These are phyloP conservation scores for Coccinonectria pachysandricola DNA, from an alignment of 2,329 filamentous ascomycete species.

Conservation along the genomic window DNA sequence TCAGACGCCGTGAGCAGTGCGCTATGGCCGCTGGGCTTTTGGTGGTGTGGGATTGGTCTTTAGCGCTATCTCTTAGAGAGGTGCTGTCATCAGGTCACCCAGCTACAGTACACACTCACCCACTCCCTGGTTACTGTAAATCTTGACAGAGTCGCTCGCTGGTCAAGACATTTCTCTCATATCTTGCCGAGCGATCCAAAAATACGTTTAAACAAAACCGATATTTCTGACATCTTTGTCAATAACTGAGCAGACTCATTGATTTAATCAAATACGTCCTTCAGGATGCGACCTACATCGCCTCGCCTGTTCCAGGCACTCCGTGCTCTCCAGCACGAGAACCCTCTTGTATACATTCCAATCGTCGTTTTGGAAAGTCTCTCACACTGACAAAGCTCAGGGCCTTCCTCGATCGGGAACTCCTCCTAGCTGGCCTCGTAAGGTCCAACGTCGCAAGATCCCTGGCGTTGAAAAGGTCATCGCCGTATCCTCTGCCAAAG, in stretches of 20 bases:
- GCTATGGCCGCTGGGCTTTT: no score
- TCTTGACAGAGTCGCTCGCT: no score
- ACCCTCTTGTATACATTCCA: slow-evolving; percentile 57
- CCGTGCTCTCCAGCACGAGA: slow-evolving; percentile 55
- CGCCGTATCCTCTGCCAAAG: slow-evolving; percentile 94
- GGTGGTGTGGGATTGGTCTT: no score
- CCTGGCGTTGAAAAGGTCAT: slow-evolving; percentile 82
- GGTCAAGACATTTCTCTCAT: neutral
- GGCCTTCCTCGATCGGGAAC: slow-evolving; percentile 71
- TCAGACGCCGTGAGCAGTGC: no score
- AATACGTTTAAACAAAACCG: no score
- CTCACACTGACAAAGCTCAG: slow-evolving; percentile 33
- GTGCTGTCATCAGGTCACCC: slow-evolving; percentile 1
- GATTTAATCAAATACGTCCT: no score
- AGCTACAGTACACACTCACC: no score
- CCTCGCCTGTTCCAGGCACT: slow-evolving; percentile 26
- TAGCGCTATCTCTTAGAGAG: slow-evolving; percentile 1
- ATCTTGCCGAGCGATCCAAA: neutral
- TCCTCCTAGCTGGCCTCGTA: slow-evolving; percentile 48
- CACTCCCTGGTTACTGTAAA: no score
- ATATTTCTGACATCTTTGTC: slow-evolving; percentile 4
- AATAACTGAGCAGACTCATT: no score
- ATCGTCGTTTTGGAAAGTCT: neutral
- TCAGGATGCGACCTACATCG: slow-evolving; percentile 28
- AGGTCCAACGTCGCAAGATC: slow-evolving; percentile 74